Evolutionary conservation across 331 rosid genomes (phyloP), one percentile per base, ranked within the genome.

Genomic region (Malus hybrid): DNA sequence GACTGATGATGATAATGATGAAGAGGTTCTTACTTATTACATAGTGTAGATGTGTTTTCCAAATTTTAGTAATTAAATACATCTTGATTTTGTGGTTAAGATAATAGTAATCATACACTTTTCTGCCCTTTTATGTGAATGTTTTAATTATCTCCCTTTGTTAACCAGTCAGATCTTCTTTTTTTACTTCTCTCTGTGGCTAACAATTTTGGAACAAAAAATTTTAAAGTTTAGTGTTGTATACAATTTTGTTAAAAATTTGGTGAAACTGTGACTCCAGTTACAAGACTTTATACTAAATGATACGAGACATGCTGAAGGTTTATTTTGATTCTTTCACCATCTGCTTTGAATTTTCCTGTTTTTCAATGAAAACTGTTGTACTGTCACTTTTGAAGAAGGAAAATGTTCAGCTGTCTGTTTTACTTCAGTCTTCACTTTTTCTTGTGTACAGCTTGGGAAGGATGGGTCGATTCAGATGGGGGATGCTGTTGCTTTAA

Each of bases 401-500:
- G 24, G 48, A 57, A 72, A 18, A 34, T 20, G 10, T 34, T 16
- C 16, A 15, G 57, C 69, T 36, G 6, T 59, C 9, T 72, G 32
- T 36, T 60, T 52, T 73, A 16, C 18, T 55, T 72, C 5, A 5
- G 67, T 81, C 62, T 76, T 68, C 16, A 6, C 60, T 31, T 77
- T 46, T 76, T 70, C 22, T 52, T 74, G 72, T 65, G 32, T 28
- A 73, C 69, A 87, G 91, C 76, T 60, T 69, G 78, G 65, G 72
- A 82, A 80, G 48, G 84, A 81, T 77, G 91, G 85, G 24, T 79
- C 90, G 8, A 83, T 69, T 85, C 90, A 86, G 79, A 85, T 92
- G 78, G 99, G 96, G 79, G 93, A 95, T 80, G 97, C 96, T 8
- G 92, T 95, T 86, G 97, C 97, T 77, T 77, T 95, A 82, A 90